These are phyloP conservation scores for Silene vulgaris DNA, from an alignment of 179 eudicot genomes.

Conservation along the genomic window DNA sequence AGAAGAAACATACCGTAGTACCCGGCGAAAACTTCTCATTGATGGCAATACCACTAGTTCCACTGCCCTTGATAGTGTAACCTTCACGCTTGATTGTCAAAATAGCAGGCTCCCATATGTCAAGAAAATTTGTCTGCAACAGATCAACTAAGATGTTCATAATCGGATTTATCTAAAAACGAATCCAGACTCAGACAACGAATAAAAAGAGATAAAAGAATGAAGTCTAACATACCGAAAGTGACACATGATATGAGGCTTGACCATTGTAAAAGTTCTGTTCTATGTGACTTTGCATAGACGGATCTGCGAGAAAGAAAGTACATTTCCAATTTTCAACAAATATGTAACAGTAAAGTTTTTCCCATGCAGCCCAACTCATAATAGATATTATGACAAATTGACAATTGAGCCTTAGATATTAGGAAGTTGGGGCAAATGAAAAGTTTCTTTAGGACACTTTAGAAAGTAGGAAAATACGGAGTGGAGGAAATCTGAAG, in stretches of 20 bases:
- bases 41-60: constrained; percentile 47
- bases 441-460: too few species aligned
- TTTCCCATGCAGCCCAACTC: constrained; percentile 6
- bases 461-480: too few species aligned
- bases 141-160: constrained; percentile 16
- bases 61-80: constrained; percentile 67
- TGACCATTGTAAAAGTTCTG: constrained; percentile 59
- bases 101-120: constrained; percentile 82
- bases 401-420: neutral
- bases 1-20: constrained; percentile 49
- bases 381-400: neutral
- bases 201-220: constrained; percentile 5
- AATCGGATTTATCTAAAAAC: neutral
- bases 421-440: neutral
- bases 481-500: too few species aligned
- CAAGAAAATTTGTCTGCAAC: constrained; percentile 55
- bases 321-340: constrained; percentile 6
- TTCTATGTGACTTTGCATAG: constrained; percentile 63
- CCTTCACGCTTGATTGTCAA: constrained; percentile 72
- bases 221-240: constrained; percentile 49
- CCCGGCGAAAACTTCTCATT: constrained; percentile 62
- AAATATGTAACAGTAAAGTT: constrained; percentile 7
- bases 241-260: constrained; percentile 61
- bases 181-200: neutral
- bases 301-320: constrained; percentile 52